Base-by-base conservation (phyloP, 2,329 filamentous ascomycete genomes). In the Cladosporium sp. region DNA sequence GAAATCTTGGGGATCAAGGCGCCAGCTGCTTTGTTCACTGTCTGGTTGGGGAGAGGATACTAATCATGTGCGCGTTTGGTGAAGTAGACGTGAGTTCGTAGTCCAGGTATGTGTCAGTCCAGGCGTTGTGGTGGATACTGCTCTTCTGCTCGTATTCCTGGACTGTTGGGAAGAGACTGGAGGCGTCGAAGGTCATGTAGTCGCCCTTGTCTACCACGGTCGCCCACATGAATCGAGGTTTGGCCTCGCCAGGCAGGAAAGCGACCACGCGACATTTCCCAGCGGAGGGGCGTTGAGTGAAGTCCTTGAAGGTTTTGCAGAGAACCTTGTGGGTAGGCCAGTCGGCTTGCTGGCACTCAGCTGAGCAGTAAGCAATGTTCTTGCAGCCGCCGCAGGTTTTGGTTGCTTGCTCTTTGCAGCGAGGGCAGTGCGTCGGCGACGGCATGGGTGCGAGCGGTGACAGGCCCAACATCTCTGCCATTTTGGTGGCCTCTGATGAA, bases 321-420 rank as follows among this genome's bases (percentile, higher is more conserved):
- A 65, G 58, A 30, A 14, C 4, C 58, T 67, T 63, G 58, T 67
- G 66, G 1, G 57, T 52, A 6, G 52, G 49, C 49, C 58, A 62
- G 38, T 65, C 63, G 2, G 63, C 41, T 26, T 62, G n/a, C 38
- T 65, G 66, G 38, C 66, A 67, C n/a, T 64, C 65, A n/a, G 15
- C 18, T 15, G 55, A 59, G 65, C 65, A 67, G 55, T 67, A 67
- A 10, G 14, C 58, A 47, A 64, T 64, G 28, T 55, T 59, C 8
- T 57, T 36, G 34, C 65, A 67, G 24, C 54, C 55, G 15, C 18
- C 26, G 61, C 65, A 67, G 0, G 11, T 32, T 18, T n/a, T 26
- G 18, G 36, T 47, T 6, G 49, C 65, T 49, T 30, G 21, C 7
- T 67, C 61, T 8, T 47, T 24, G 30, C 65, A 67, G 32, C 54